Evolutionary conservation across 176 grass and related monocot species (phyloP).

Genomic region (Cenchrus americanus): DNA sequence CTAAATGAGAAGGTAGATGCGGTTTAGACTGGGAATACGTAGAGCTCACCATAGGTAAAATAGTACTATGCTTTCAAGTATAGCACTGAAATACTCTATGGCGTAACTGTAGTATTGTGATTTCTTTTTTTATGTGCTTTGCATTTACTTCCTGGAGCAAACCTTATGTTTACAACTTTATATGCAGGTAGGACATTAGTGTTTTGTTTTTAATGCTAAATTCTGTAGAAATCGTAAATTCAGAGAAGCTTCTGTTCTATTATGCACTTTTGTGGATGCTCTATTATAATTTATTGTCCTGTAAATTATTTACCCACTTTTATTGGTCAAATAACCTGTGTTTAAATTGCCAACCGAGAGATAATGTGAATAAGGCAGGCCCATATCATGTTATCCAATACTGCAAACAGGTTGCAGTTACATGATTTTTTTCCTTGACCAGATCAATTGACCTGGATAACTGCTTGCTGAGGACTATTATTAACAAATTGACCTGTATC

Average conservation of each 20-base stretch:
- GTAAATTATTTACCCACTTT: not conserved
- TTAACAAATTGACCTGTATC: not conserved
- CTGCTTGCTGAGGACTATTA: not conserved
- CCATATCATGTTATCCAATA: not conserved
- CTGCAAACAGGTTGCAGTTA: not conserved
- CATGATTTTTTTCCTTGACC: not conserved
- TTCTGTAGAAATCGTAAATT: not conserved
- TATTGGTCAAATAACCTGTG: not conserved
- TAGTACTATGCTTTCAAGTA: not conserved
- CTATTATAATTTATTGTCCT: slow-evolving; percentile 11
- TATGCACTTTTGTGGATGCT: not conserved
- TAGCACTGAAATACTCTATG: not conserved
- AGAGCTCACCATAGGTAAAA: not conserved
- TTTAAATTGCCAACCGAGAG: not conserved
- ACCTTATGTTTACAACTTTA: slow-evolving; percentile 1
- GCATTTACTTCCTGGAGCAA: slow-evolving; percentile 6
- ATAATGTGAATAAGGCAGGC: not conserved
- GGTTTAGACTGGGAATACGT: not conserved
- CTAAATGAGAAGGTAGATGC: slow-evolving; percentile 13
- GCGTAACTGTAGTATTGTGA: not conserved
- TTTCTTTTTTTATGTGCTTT: not conserved
- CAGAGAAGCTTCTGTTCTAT: not conserved
- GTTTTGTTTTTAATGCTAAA: not conserved
- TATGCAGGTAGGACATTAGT: not conserved
- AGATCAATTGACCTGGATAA: not conserved